A percentile compares a stretch with the other conserved stretches of the same genome.
phyloP scores from a whole-genome alignment of 2,329 filamentous ascomycete genomes.

The Xylariaceae sp. region DNA sequence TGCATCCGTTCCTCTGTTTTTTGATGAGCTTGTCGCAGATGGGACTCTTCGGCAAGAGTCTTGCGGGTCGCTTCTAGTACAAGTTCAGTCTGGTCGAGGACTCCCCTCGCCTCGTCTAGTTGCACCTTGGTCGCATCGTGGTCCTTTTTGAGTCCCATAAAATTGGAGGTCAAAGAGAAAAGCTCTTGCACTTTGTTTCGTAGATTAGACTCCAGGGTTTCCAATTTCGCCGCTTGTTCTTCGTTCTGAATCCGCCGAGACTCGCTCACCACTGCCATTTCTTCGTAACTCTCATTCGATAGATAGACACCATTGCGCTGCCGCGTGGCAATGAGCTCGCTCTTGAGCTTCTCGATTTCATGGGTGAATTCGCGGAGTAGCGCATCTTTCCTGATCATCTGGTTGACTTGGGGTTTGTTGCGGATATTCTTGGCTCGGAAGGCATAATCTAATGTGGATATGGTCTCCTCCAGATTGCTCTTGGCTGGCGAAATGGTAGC shows the following conservation, averaged over 20 bases:
- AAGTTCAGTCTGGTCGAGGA: slow-evolving; percentile 85
- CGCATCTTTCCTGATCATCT: slow-evolving; percentile 88
- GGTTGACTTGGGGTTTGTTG: slow-evolving; percentile 95
- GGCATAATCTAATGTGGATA: slow-evolving; percentile 95
- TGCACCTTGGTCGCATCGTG: slow-evolving; percentile 71
- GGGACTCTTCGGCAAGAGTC: slow-evolving; percentile 74
- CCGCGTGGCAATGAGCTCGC: slow-evolving; percentile 86
- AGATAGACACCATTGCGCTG: slow-evolving; percentile 95
- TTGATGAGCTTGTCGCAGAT: slow-evolving; percentile 79
- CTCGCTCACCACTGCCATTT: slow-evolving; percentile 88
- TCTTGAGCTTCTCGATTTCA: slow-evolving; percentile 93
- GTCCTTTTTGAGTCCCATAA: slow-evolving; percentile 85
- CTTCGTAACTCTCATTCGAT: slow-evolving; percentile 83
- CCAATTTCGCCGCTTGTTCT: slow-evolving; percentile 88
- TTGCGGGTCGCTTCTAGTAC: slow-evolving; percentile 75
- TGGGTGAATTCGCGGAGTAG: slow-evolving; percentile 83
- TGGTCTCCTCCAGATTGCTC: slow-evolving; percentile 95
- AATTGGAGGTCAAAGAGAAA: slow-evolving; percentile 79
- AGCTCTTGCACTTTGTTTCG: slow-evolving; percentile 93
- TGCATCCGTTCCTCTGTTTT: slow-evolving; percentile 77
- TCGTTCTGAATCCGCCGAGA: slow-evolving; percentile 87
- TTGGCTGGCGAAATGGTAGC: slow-evolving; percentile 93
- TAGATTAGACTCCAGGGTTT: slow-evolving; percentile 85
- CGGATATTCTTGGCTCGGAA: slow-evolving; percentile 98
- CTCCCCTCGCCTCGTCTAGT: slow-evolving; percentile 75